Base-by-base conservation (phyloP, 2,329 filamentous ascomycete species). In the Fusarium annulatum region DNA sequence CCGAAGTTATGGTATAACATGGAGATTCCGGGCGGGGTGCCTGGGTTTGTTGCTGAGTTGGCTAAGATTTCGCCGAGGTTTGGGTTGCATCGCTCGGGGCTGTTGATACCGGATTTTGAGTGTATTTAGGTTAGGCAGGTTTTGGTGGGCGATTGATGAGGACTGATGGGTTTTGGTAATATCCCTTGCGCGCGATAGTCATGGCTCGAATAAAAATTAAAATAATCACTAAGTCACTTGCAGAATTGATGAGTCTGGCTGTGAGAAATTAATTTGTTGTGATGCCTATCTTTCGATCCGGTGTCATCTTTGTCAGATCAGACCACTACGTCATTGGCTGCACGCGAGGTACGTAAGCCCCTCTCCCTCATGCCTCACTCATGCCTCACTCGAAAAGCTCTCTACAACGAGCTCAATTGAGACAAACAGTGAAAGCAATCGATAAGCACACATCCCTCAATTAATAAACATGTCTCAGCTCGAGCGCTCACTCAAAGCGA, bases 1-100 rank as follows among this genome's bases (percentile, higher is more conserved):
- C 56, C 46, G 0, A 58, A 45, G 18, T 5, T 21, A 0, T 72
- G 64, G 64, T 72, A 72, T 16, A 39, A 58, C 2, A 53, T 28
- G 28, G 64, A 72, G 8, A 48, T 72, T 4, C 64, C 64, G 10
- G 69, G 69, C 1, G 69, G 69, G 3, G 39, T 72, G 4, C 69
- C 69, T 6, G 69, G 59, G 2, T 65, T 61, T 39, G 53, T 69
- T 3, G 69, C 59, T 8, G 69, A 69, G 28, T 3, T 72, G 42
- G 55, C 51, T 0, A 72, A 43, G 15, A 36, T 58, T 11, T 46
- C 36, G 9, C 36, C 43, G 4, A 28, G n/a, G 15, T 10, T 41
- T n/a, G 39, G 46, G 12, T 12, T 68, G 21, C 48, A 43, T 12
- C 30, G 57, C 3, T 69, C 66, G 3, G 30, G 57, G 6, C 23